Base-by-base conservation (phyloP, 768 basidiomycete genomes). In the Grammothele lineata region DNA sequence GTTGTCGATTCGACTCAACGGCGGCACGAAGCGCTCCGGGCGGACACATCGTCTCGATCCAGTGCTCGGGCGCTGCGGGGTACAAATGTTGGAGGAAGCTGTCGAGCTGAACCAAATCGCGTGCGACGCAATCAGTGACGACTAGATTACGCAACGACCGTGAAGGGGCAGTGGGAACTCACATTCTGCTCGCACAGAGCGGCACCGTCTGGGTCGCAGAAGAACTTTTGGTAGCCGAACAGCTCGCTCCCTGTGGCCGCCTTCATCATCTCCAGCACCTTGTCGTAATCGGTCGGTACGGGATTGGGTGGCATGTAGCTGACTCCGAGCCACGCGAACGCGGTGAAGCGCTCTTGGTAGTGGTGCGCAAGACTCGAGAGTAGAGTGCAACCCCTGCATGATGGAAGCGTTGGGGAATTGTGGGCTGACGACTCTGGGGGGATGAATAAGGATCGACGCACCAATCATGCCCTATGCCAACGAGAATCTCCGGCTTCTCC, bases 221-320 rank as follows among this genome's bases (percentile, higher is more conserved):
- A 47, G 37, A 40, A 69, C 35, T 53, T 57, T 71, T 70, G 73
- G 51, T 75, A 76, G 9, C 74, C 74, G 43, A 63, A 54, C 15
- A 67, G 30, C 4, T 72, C 69, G 25, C 62, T 65, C 7, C 72
- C 75, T 37, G 60, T 42, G n/a, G 11, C 22, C 32, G 59, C 40
- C 42, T 56, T 56, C 24, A 62, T 46, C 22, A 44, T 36, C 35
- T 60, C 59, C 23, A 67, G 47, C 17, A 59, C 35, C 8, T 49
- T 5, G 14, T 64, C 46, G 35, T 64, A 34, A 15, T 68, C 58
- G 14, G 61, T 51, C 17, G 42, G 37, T 5, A 61, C 51, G 7
- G 45, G 49, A 8, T 27, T 25, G 1, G 68, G 69, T 0, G 64
- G 56, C 5, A 46, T 18, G 51, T 71, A 74, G 17, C 66, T 40